phyloP scores from a whole-genome alignment of 192 early-diverging fungal genomes.

The Podila minutissima region DNA sequence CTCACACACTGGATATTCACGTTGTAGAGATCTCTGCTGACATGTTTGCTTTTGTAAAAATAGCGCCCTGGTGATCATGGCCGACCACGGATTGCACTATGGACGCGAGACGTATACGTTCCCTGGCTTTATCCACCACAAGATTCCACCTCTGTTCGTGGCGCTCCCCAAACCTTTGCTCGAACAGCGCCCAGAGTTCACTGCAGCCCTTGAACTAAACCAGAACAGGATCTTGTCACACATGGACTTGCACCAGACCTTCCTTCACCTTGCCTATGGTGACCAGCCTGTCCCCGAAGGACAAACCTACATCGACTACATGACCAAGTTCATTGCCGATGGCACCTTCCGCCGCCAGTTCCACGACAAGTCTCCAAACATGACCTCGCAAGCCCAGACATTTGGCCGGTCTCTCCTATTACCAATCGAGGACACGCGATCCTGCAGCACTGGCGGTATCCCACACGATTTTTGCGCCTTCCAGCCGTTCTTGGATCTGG shows the following conservation, averaged over 20 bases:
- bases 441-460: conserved; percentile 26
- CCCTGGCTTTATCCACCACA: conserved; percentile 49
- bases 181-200: conserved; percentile 14
- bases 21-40: background rate
- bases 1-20: background rate
- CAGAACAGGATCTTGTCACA: conserved; percentile 36
- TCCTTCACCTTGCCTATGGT: conserved; percentile 47
- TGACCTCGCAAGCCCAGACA: conserved; percentile 36
- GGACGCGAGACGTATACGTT: conserved; percentile 48
- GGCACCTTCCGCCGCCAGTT: conserved; percentile 31
- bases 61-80: conserved; percentile 42
- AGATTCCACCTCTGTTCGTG: conserved; percentile 45
- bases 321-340: conserved; percentile 33
- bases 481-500: conserved; percentile 33
- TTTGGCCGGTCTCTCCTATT: conserved; percentile 37
- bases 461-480: conserved; percentile 51
- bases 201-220: conserved; percentile 21
- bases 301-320: conserved; percentile 10
- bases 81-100: conserved; percentile 53
- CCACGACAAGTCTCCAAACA: conserved; percentile 21
- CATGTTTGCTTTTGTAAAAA: background rate
- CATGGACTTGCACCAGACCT: conserved; percentile 46
- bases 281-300: conserved; percentile 11
- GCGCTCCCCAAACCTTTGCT: conserved; percentile 32
- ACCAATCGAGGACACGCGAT: conserved; percentile 21